Evolutionary conservation across 1,139 yeast species (phyloP).

Genomic region (Saccharomyces hybrid): DNA sequence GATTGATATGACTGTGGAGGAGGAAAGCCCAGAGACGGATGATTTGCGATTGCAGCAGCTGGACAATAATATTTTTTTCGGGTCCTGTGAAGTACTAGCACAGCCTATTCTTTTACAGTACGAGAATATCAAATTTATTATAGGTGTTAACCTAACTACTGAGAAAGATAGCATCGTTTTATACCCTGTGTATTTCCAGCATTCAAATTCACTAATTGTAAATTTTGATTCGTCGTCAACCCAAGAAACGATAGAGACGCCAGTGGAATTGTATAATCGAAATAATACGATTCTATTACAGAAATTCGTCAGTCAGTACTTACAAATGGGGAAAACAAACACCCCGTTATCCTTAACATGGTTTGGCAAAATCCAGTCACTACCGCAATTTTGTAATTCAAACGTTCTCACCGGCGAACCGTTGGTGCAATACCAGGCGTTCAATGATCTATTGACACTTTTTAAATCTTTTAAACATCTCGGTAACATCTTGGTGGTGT

Average conservation of each 20-base stretch:
- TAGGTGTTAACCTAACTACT: slow-evolving; percentile 21
- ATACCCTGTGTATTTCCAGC: neutral
- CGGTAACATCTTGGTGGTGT: slow-evolving; percentile 24
- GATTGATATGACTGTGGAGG: neutral
- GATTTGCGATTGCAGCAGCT: slow-evolving; percentile 24
- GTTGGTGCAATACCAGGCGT: slow-evolving; percentile 18
- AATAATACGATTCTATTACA: slow-evolving; percentile 14
- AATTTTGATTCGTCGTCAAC: slow-evolving; percentile 18
- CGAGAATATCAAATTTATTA: slow-evolving; percentile 22
- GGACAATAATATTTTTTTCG: slow-evolving; percentile 31
- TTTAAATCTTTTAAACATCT: slow-evolving; percentile 15
- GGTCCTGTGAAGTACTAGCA: slow-evolving; percentile 32
- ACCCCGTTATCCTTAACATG: neutral
- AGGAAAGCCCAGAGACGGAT: neutral
- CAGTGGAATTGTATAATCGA: slow-evolving; percentile 8
- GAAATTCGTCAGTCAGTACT: neutral
- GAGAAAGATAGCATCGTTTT: slow-evolving; percentile 16
- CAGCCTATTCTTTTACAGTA: slow-evolving; percentile 26
- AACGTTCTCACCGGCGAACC: slow-evolving; percentile 11
- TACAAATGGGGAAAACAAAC: neutral
- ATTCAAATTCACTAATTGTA: slow-evolving; percentile 23
- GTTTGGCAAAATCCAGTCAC: neutral
- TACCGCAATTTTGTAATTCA: slow-evolving; percentile 12
- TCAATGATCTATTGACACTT: slow-evolving; percentile 27
- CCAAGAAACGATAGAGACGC: slow-evolving; percentile 2